These are phyloP conservation scores for Lactarius indigo DNA, from an alignment of 768 basidiomycete genomes.

Conservation along the genomic window DNA sequence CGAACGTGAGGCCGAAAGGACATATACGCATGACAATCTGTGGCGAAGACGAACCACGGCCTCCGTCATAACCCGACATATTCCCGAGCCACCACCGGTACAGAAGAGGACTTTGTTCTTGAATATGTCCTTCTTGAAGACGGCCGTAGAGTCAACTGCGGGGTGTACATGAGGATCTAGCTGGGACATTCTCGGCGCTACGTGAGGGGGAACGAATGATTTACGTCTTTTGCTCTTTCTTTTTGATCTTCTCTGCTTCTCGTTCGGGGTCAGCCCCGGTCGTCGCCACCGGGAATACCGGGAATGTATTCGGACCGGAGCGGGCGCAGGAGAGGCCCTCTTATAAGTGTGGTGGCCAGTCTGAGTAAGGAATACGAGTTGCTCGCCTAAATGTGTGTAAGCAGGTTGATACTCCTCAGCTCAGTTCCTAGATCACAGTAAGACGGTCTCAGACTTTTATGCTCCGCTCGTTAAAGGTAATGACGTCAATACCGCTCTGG, in stretches of 20 bases:
- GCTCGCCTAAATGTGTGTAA: not conserved
- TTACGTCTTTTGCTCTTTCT: not conserved
- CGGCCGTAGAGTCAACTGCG: constrained; percentile 47
- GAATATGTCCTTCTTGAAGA: constrained; percentile 82
- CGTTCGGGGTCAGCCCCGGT: not conserved
- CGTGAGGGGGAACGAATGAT: not conserved
- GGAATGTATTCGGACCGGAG: not conserved
- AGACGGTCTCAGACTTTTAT: not conserved
- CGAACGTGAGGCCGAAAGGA: not conserved
- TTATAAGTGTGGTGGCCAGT: not conserved
- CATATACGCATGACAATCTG: not conserved
- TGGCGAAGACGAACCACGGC: constrained; percentile 54
- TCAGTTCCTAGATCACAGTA: not conserved
- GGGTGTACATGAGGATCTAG: constrained; percentile 40
- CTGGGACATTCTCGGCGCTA: constrained; percentile 37
- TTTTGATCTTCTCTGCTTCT: not conserved
- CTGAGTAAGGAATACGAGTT: not conserved
- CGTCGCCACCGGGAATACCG: not conserved
- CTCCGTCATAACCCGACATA: constrained; percentile 86
- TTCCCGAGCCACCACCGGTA: constrained; percentile 91
- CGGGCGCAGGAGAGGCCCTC: not conserved
- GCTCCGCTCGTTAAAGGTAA: not conserved
- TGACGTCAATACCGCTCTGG: constrained; percentile 1
- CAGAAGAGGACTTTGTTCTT: constrained; percentile 87
- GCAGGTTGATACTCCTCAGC: not conserved